These are phyloP conservation scores for Cucumis cinereus DNA, from an alignment of 306 rosid genomes.

Conservation along the genomic window DNA sequence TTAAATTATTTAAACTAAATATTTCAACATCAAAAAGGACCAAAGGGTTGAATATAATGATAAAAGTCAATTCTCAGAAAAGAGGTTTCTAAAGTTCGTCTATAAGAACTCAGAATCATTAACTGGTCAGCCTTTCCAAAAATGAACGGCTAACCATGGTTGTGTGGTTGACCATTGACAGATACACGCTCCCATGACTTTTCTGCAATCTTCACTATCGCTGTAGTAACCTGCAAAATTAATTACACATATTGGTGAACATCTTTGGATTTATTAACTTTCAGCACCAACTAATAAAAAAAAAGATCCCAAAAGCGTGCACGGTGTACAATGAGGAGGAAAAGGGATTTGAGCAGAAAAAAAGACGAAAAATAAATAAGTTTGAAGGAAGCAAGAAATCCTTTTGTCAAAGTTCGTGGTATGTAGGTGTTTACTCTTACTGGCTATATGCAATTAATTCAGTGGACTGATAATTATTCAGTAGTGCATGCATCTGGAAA, in stretches of 20 bases:
- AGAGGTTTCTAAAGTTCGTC: background rate
- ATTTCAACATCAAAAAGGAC: background rate
- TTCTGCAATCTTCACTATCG: constrained; percentile 69
- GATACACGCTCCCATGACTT: constrained; percentile 87
- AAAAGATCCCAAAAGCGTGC: background rate
- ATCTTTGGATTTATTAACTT: background rate
- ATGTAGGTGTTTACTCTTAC: background rate
- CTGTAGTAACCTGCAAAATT: constrained; percentile 51
- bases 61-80: background rate
- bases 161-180: constrained; percentile 63
- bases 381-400: background rate
- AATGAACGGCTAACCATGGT: constrained; percentile 58
- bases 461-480: background rate
- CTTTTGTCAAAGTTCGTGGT: background rate
- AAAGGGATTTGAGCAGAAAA: background rate
- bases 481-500: background rate
- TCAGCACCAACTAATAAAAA: background rate
- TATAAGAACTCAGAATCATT: background rate
- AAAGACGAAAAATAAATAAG: background rate
- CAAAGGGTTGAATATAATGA: background rate
- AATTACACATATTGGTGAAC: background rate
- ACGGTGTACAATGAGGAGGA: background rate
- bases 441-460: background rate
- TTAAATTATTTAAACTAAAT: background rate
- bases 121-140: background rate